phyloP scores from a whole-genome alignment of 1,139 yeast genomes.

The Taphrina pruni region DNA sequence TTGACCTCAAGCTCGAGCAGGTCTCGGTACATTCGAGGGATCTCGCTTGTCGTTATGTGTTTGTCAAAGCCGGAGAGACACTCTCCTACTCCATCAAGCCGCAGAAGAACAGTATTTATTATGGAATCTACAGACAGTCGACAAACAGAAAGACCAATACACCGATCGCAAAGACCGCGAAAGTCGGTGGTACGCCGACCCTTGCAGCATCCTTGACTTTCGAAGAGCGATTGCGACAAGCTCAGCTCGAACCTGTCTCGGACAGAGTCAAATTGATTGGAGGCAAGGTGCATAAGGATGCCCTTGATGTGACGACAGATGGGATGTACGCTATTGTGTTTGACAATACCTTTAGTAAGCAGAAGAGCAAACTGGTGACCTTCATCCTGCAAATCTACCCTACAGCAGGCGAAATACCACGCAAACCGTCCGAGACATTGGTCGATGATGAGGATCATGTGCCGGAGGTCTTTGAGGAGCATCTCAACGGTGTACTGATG shows the following conservation, averaged over 20 bases:
- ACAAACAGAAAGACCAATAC: neutral
- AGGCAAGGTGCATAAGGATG: conserved; percentile 58
- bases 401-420: conserved; percentile 16
- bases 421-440: conserved; percentile 19
- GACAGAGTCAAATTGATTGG: conserved; percentile 50
- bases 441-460: conserved; percentile 29
- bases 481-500: conserved; percentile 64
- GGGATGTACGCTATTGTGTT: conserved; percentile 85
- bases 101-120: conserved; percentile 68
- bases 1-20: conserved; percentile 58
- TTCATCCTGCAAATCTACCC: conserved; percentile 60
- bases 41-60: conserved; percentile 87
- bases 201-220: conserved; percentile 15
- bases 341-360: conserved; percentile 89
- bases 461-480: conserved; percentile 28
- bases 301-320: conserved; percentile 45
- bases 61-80: conserved; percentile 68
- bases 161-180: conserved; percentile 10
- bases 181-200: conserved; percentile 3
- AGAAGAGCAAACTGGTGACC: conserved; percentile 77
- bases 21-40: conserved; percentile 88
- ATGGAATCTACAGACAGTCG: conserved; percentile 36
- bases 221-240: conserved; percentile 32
- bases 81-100: conserved; percentile 86
- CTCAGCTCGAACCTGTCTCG: conserved; percentile 31